Evolutionary conservation across 257 asterid species (phyloP), one percentile per base, ranked within the genome.

Genomic region (Solanum neorickii): DNA sequence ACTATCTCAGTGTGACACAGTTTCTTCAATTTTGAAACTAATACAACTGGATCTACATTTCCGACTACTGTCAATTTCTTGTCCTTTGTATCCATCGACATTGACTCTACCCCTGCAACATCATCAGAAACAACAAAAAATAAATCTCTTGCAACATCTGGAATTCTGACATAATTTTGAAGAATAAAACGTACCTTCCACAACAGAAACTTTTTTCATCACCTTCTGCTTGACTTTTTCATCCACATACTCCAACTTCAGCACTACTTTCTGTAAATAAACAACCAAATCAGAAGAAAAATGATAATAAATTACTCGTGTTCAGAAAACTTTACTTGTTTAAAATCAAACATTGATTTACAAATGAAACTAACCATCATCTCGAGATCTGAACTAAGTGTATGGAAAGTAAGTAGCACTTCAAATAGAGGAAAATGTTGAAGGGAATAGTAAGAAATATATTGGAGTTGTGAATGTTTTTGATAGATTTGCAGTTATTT

Each of bases 31-130:
- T 87, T 87, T 2, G 14, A 39, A 16, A 83, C 87, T 49, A 83
- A 52, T 86, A 25, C 83, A 46, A 94, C 92, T 6, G 97, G 93
- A 91, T 94, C 98, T 39, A 94, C 60, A 88, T 83, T 89, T 5
- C 98, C 98, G 0, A 93, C 91, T 4, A 94, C 88, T 3, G 97
- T 94, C 89, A 95, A 52, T 75, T 93, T 92, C 80, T 92, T 93
- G 29, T 93, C 95, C 86, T 93, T 94, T 60, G 74, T 65, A 83
- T 94, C 98, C 16, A 95, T 86, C 16, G 95, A 86, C 9, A 94
- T 90, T 7, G 94, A 23, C 25, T 83, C 80, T 21, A 83, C 31
- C 83, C 89, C 62, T 76, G 37, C 23, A 75, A 75, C 10, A 37
- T 20, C 12, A 52, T 52, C 62, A 11, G 5, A 39, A 0, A 75